These are phyloP conservation scores for Sporothrix inflata DNA, from an alignment of 2,329 filamentous ascomycete species.

Conservation along the genomic window DNA sequence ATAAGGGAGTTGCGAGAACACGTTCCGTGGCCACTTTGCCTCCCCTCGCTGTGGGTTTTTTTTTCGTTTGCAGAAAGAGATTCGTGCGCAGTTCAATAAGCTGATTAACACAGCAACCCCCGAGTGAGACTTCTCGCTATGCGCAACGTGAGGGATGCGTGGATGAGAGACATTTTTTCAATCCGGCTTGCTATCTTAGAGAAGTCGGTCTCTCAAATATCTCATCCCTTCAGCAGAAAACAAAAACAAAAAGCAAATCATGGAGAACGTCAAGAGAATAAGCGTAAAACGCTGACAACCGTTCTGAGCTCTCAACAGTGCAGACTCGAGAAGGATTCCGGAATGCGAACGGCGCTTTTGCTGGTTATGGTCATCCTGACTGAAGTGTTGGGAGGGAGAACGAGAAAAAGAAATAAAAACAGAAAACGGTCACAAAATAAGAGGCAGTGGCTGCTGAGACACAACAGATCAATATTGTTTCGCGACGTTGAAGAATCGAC, in stretches of 20 bases:
- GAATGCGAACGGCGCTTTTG: not conserved
- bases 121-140: constrained; percentile 4
- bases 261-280: not conserved
- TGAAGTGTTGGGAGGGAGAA: not conserved
- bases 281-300: not conserved
- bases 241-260: not conserved
- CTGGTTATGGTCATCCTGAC: not conserved
- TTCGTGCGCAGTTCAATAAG: not conserved
- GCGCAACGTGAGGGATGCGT: not conserved
- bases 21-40: too few species aligned
- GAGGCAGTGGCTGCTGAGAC: not conserved
- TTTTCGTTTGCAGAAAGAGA: not conserved
- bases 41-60: not conserved
- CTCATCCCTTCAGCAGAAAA: not conserved
- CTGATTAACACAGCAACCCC: not conserved
- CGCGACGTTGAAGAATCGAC: constrained; percentile 6
- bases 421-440: not conserved
- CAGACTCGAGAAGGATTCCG: not conserved
- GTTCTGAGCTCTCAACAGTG: not conserved
- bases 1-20: too few species aligned
- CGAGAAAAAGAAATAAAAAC: not conserved
- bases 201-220: not conserved
- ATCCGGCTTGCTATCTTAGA: not conserved
- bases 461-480: not conserved
- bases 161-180: not conserved